Base-by-base conservation (phyloP, 2,329 filamentous ascomycete species). In the Aureobasidium zeae region DNA sequence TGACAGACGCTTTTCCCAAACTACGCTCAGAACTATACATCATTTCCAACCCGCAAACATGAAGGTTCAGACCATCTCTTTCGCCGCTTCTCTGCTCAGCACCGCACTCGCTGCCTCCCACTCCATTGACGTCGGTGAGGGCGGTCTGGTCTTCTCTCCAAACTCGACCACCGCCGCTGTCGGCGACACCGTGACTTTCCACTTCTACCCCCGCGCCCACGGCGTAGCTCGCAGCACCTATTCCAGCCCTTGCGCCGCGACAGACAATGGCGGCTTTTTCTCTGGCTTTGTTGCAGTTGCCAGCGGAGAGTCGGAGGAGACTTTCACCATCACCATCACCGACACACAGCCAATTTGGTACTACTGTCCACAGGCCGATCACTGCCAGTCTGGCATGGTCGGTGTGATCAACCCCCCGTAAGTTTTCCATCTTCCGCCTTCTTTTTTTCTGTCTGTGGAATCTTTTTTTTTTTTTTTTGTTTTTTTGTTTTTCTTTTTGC, bases 391-490 rank as follows among this genome's bases (percentile, higher is more conserved):
- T 24, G 46, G 46, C n/a, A 46, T 46, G 46, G 46, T 48, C 3
- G 46, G 46, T n/a, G 46, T 41, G 15, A 48, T 48, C 9, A 48
- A 48, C 16, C 38, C 38, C 19, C 34, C 46, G 46, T 48, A 29
- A 42, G 43, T 39, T 9, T 7, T n/a, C n/a, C n/a, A n/a, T n/a
- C n/a, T n/a, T n/a, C n/a, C n/a, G n/a, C n/a, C n/a, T n/a, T n/a
- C n/a, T n/a, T n/a, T n/a, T n/a, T n/a, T n/a, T n/a, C n/a, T n/a
- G n/a, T n/a, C n/a, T n/a, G n/a, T n/a, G n/a, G 10, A 2, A n/a
- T 29, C 26, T n/a, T 3, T 29, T 9, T 13, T 29, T 29, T 11
- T 19, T 31, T 31, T 7, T n/a, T 4, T 29, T 29, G 11, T n/a
- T 3, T 29, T 9, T 13, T 29, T 29, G 26, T 19, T 31, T 31